These are phyloP conservation scores for Crucibulum cyathiforme DNA, from an alignment of 1,284 basidiomycete genomes.

Conservation along the genomic window DNA sequence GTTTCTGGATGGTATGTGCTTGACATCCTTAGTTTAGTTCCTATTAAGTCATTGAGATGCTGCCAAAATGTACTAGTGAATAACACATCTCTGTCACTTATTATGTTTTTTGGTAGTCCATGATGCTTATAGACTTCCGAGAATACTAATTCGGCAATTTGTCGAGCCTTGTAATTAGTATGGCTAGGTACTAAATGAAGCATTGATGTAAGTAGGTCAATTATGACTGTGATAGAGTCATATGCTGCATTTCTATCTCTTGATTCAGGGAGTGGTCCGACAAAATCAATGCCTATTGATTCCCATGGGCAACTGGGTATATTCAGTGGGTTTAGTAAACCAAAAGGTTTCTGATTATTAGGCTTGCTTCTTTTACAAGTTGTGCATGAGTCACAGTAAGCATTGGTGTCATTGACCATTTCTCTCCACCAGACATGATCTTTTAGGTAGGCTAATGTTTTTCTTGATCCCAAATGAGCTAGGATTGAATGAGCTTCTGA, in stretches of 20 bases:
- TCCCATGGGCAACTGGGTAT: constrained; percentile 40
- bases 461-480: too few species aligned
- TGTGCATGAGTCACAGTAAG: constrained; percentile 31
- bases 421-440: constrained; percentile 2
- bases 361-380: constrained; percentile 33
- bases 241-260: constrained; percentile 32
- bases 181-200: constrained; percentile 38
- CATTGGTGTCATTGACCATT: constrained; percentile 26
- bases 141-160: too few species aligned
- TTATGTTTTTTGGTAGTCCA: too few species aligned
- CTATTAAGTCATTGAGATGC: too few species aligned
- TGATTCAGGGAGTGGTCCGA: constrained; percentile 43
- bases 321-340: constrained; percentile 35
- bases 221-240: constrained; percentile 42
- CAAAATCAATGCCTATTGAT: constrained; percentile 46
- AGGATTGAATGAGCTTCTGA: too few species aligned
- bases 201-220: constrained; percentile 43
- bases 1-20: too few species aligned
- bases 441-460: too few species aligned
- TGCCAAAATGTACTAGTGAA: too few species aligned
- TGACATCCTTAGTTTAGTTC: too few species aligned
- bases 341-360: constrained; percentile 31
- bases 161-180: neutral
- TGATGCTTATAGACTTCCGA: too few species aligned
- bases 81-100: too few species aligned